phyloP scores from a whole-genome alignment of 2,329 filamentous ascomycete genomes.

The Esteya vermicola region DNA sequence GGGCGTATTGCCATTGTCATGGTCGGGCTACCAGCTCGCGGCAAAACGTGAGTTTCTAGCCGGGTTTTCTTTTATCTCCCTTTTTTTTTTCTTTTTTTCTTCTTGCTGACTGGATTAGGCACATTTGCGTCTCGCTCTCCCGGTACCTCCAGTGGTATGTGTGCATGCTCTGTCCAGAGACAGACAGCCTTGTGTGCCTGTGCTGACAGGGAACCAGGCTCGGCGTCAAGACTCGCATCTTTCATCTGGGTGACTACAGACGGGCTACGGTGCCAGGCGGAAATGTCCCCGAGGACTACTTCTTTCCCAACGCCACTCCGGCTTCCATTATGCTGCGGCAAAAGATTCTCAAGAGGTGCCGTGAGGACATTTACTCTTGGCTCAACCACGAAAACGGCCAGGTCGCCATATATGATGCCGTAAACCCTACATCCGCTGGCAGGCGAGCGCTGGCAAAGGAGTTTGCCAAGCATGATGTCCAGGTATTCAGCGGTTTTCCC shows the following conservation, averaged over 20 bases:
- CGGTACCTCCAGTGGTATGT: slow-evolving; percentile 78
- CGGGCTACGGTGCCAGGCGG: slow-evolving; percentile 76
- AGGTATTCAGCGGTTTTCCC: slow-evolving; percentile 31
- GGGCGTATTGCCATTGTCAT: slow-evolving; percentile 95
- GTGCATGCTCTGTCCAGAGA: background rate
- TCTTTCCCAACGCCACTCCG: slow-evolving; percentile 88
- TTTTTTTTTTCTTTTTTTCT: background rate
- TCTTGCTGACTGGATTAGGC: slow-evolving; percentile 30
- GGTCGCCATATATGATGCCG: slow-evolving; percentile 95
- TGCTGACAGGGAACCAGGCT: slow-evolving; percentile 38
- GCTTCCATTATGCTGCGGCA: slow-evolving; percentile 86
- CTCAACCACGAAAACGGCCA: slow-evolving; percentile 95
- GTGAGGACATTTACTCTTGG: slow-evolving; percentile 94
- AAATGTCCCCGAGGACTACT: slow-evolving; percentile 91
- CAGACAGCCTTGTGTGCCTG: too few species aligned
- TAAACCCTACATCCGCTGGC: slow-evolving; percentile 77
- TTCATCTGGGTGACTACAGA: slow-evolving; percentile 93
- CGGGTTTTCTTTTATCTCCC: too few species aligned
- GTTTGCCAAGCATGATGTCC: slow-evolving; percentile 93
- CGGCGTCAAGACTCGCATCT: slow-evolving; percentile 94
- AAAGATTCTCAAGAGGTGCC: slow-evolving; percentile 94
- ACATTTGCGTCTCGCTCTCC: slow-evolving; percentile 89
- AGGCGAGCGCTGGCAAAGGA: slow-evolving; percentile 81
- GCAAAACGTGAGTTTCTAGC: slow-evolving; percentile 60
- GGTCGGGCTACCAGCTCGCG: slow-evolving; percentile 84